These are phyloP conservation scores for Choanephora cucurbitarum DNA, from an alignment of 371 early-diverging fungal genomes.

Conservation along the genomic window DNA sequence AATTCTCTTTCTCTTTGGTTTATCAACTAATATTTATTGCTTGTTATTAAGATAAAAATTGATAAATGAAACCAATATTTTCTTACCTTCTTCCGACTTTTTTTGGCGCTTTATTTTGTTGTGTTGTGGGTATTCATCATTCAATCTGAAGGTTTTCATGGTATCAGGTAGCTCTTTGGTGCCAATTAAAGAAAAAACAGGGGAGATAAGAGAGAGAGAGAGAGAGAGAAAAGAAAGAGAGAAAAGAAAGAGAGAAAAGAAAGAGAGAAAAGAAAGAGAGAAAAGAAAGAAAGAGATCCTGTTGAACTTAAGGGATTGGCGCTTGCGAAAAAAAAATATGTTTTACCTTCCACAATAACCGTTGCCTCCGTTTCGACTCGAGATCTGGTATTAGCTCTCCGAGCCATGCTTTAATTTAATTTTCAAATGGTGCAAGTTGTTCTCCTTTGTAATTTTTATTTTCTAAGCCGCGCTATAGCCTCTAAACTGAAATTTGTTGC, in stretches of 20 bases:
- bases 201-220: constrained; percentile 2
- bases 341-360: too few species aligned
- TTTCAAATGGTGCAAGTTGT: too few species aligned
- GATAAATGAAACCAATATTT: not conserved
- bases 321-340: too few species aligned
- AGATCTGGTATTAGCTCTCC: too few species aligned
- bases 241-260: constrained; percentile 2
- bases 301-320: too few species aligned
- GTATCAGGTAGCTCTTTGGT: not conserved
- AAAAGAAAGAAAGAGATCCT: not conserved
- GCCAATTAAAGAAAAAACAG: not conserved
- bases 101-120: constrained; percentile 17
- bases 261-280: too few species aligned
- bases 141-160: constrained; percentile 18
- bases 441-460: too few species aligned
- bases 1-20: constrained; percentile 76
- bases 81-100: constrained; percentile 11
- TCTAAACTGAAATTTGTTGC: too few species aligned
- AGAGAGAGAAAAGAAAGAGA: constrained; percentile 7
- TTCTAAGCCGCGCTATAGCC: too few species aligned
- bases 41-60: too few species aligned
- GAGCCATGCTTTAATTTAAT: too few species aligned
- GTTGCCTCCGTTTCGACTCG: too few species aligned
- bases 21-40: constrained; percentile 7
- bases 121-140: not conserved